Base-by-base conservation (phyloP, 2,329 filamentous ascomycete species). In the Clathrospora elynae region DNA sequence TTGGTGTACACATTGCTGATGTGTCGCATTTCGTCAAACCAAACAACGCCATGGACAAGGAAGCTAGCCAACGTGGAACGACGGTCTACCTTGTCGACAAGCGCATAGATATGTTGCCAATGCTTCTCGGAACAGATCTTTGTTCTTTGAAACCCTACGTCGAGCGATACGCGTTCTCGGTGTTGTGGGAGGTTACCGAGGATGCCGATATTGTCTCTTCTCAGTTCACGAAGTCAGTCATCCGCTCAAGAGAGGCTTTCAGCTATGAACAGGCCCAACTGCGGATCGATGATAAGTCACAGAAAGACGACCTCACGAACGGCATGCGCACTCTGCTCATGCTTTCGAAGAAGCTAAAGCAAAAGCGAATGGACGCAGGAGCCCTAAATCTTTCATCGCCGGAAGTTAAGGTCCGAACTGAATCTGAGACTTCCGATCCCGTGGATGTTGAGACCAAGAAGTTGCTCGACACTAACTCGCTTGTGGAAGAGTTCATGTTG, bases 11-110 rank as follows among this genome's bases (percentile, higher is more conserved):
- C 71, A 99, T 99, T 71, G 95, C 93, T 18, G 93, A 99, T 70
- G 93, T 99, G n/a, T 97, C 93, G 7, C 88, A 99, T 73, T 99
- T 99, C 66, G 93, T 99, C 62, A 95, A 93, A 72, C 91, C 95
- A 17, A 90, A 88, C 70, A 99, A 92, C 63, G 87, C 93, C 39
- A 99, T 99, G 93, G 95, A 99, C 67, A 82, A 85, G 33, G 93
- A 99, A 73, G 93, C 93, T 3, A 93, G 90, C 64, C 83, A 95
- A 63, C 86, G 93, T 61, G 93, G 93, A 50, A 97, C 93, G 4
- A 97, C 92, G 0, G 93, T 99, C 18, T 99, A 99, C 68, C 78
- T 99, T 11, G 93, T 99, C 3, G 93, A 99, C 72, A 99, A 99
- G 78, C 90, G 93, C 61, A 99, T 99, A 61, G 95, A 99, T 76